Evolutionary conservation across 2,329 filamentous ascomycete species (phyloP).

Genomic region (Claviceps cyperi): DNA sequence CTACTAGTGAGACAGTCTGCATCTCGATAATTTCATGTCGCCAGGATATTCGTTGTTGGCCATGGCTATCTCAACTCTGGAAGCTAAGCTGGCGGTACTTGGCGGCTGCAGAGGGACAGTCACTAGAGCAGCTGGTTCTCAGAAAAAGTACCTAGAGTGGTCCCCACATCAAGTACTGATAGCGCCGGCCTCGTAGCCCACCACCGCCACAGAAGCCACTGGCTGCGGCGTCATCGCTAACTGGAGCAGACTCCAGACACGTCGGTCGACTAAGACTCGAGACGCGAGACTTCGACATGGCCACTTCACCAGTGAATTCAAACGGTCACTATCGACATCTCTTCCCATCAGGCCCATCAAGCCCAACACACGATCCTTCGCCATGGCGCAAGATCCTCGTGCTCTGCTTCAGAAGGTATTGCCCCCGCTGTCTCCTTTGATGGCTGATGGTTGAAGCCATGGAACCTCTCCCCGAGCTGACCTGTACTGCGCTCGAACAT

Average conservation of each 20-base stretch:
- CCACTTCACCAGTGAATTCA: too few relatives aligned
- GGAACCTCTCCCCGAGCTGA: conserved; percentile 1
- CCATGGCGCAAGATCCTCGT: conserved; percentile 65
- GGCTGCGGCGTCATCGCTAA: not conserved
- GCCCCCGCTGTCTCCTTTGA: not conserved
- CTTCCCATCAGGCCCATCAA: conserved; percentile 1
- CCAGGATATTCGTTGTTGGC: too few relatives aligned
- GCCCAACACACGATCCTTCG: conserved; percentile 4
- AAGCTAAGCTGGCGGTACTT: too few relatives aligned
- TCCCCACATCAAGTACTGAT: not conserved
- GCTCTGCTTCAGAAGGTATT: conserved; percentile 63
- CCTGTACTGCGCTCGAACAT: conserved; percentile 4
- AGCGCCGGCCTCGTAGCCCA: not conserved
- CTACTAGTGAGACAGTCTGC: not conserved
- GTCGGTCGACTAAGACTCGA: too few relatives aligned
- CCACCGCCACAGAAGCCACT: not conserved
- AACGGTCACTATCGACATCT: not conserved
- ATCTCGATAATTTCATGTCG: not conserved
- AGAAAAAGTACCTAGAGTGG: too few relatives aligned
- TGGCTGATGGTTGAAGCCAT: not conserved
- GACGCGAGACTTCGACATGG: too few relatives aligned
- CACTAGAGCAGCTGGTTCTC: too few relatives aligned
- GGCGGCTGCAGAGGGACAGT: too few relatives aligned
- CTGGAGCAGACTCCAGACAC: not conserved
- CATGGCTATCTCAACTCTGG: too few relatives aligned